Conservation (phyloP, 108 stramenopile species). For the Cylindrotheca closterium region DNA sequence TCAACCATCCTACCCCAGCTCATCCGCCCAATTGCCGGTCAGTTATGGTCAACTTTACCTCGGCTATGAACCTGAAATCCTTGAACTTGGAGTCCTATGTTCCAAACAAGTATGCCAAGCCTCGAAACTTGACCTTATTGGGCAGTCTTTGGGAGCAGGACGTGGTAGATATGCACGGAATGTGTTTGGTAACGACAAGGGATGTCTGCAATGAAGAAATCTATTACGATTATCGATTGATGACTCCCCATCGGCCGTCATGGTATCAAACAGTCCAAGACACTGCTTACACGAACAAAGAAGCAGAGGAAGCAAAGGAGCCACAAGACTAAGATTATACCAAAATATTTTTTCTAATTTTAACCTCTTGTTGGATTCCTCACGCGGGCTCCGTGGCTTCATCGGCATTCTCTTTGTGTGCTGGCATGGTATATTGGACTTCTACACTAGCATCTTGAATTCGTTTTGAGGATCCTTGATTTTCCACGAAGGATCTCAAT, state of each 20-base stretch:
- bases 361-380: no score
- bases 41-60: constrained; percentile 70
- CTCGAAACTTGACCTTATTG: constrained; percentile 41
- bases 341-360: no score
- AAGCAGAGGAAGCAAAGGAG: constrained; percentile 7
- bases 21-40: constrained; percentile 58
- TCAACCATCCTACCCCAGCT: constrained; percentile 72
- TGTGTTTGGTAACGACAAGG: constrained; percentile 61
- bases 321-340: no score
- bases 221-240: constrained; percentile 80
- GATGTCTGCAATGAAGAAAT: constrained; percentile 82
- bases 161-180: constrained; percentile 71
- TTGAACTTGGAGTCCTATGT: constrained; percentile 30
- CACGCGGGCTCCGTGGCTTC: no score
- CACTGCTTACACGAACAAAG: constrained; percentile 6
- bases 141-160: constrained; percentile 49
- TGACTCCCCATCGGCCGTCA: constrained; percentile 40
- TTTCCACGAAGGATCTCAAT: no score
- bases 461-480: no score
- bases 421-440: no score
- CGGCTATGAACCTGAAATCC: constrained; percentile 42
- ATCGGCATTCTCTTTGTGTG: no score
- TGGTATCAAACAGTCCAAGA: constrained; percentile 57
- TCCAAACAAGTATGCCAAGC: constrained; percentile 77
- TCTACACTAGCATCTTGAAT: no score